Percentiles rank a stretch among this genome's conserved stretches.
Conservation (phyloP, 306 rosid species). For the Trifolium subterraneum region DNA sequence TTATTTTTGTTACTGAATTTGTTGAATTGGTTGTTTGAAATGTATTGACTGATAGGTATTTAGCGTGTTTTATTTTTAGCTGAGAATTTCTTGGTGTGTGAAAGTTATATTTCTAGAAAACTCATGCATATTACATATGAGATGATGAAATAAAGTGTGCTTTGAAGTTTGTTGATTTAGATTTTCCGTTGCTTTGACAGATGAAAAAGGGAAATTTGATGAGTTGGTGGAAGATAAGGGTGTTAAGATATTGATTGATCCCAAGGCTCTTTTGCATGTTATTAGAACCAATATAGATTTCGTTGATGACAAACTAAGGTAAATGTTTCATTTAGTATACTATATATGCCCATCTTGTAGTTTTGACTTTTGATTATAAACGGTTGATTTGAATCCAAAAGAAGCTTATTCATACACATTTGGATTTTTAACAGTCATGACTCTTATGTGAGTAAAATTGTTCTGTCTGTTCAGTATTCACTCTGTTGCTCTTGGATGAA, state of each 20-base stretch:
- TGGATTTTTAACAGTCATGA: no score
- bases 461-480: not conserved
- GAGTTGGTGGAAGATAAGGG: constrained; percentile 92
- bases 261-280: constrained; percentile 96
- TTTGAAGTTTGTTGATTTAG: constrained; percentile 10
- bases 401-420: no score
- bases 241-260: constrained; percentile 88
- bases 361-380: not conserved
- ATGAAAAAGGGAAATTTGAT: constrained; percentile 90
- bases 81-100: not conserved
- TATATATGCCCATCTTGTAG: not conserved
- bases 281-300: constrained; percentile 97
- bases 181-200: constrained; percentile 51
- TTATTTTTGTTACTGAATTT: no score
- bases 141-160: not conserved
- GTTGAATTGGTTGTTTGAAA: not conserved
- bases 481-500: not conserved
- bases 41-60: no score
- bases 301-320: constrained; percentile 93
- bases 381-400: no score
- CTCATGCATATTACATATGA: no score
- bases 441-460: not conserved
- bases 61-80: not conserved
- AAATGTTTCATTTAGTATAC: constrained; percentile 13
- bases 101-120: no score